Evolutionary conservation across 306 rosid genomes (phyloP).

Genomic region (Ormosia semicastrata): DNA sequence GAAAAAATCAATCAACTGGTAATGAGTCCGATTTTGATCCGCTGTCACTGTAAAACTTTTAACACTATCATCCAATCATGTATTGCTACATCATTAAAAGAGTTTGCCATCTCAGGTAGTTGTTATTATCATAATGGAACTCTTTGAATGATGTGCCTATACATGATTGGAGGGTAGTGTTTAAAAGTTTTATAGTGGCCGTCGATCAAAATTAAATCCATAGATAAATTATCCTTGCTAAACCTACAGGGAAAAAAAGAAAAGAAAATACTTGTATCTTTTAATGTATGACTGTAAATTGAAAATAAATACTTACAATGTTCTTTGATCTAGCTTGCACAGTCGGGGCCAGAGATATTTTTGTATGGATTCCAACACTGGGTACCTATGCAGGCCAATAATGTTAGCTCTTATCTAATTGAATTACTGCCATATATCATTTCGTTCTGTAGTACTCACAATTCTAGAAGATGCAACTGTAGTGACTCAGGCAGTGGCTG

Average conservation of each 20-base stretch:
- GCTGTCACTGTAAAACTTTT: not conserved
- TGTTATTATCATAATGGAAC: conserved; percentile 1
- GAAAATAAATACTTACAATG: conserved; percentile 53
- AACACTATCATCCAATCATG: not conserved
- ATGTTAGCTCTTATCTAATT: conserved; percentile 24
- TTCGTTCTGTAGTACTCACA: conserved; percentile 51
- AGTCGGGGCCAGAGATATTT: conserved; percentile 94
- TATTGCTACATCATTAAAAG: not conserved
- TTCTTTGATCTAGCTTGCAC: conserved; percentile 94
- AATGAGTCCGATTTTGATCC: not conserved
- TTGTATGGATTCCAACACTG: conserved; percentile 79
- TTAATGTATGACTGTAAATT: not conserved
- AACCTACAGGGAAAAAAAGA: not conserved
- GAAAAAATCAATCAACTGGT: not conserved
- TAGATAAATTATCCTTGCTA: not conserved
- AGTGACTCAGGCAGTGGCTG: conserved; percentile 93
- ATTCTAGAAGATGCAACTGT: conserved; percentile 89
- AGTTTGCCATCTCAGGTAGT: not conserved
- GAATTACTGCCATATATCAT: not conserved
- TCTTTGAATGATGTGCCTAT: conserved; percentile 7
- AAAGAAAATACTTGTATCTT: not conserved
- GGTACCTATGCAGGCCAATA: conserved; percentile 62
- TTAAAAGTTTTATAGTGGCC: not conserved
- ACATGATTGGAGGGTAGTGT: not conserved
- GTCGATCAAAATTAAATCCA: not conserved